A percentile compares a stretch with the other conserved stretches of the same genome.
phyloP scores from a whole-genome alignment of 164 flowering plant species.

The Nymphaea thermarum region DNA sequence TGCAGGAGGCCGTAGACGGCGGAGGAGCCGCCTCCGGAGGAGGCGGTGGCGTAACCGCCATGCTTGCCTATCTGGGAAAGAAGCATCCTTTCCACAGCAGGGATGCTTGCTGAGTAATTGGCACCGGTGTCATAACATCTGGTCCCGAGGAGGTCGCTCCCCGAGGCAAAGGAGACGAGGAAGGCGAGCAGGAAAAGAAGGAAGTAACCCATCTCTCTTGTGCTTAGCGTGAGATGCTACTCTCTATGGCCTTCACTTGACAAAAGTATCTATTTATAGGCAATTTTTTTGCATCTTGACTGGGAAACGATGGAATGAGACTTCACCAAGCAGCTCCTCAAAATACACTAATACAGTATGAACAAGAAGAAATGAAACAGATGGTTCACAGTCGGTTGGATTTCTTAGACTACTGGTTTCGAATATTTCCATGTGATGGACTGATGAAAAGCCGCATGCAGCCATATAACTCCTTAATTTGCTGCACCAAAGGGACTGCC shows the following conservation, averaged over 20 bases:
- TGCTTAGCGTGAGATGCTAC: too few species aligned
- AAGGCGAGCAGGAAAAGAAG: background rate
- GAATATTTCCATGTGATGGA: too few species aligned
- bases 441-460: too few species aligned
- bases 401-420: too few species aligned
- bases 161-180: background rate
- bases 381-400: too few species aligned
- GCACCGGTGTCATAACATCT: background rate
- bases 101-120: background rate
- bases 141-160: background rate
- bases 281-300: background rate
- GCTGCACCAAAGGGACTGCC: too few species aligned
- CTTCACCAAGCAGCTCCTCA: background rate
- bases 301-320: background rate
- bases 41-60: background rate
- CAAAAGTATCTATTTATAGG: too few species aligned
- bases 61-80: background rate
- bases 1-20: slow-evolving; percentile 6
- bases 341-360: too few species aligned
- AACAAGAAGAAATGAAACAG: too few species aligned
- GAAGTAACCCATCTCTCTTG: background rate
- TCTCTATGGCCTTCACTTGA: too few species aligned
- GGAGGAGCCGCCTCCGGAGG: background rate
- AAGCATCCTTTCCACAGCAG: background rate
- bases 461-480: too few species aligned